Percentiles rank a stretch among this genome's conserved stretches.
Evolutionary conservation across 352 stramenopile genomes (phyloP).

Genomic region (Plasmopara halstedii): DNA sequence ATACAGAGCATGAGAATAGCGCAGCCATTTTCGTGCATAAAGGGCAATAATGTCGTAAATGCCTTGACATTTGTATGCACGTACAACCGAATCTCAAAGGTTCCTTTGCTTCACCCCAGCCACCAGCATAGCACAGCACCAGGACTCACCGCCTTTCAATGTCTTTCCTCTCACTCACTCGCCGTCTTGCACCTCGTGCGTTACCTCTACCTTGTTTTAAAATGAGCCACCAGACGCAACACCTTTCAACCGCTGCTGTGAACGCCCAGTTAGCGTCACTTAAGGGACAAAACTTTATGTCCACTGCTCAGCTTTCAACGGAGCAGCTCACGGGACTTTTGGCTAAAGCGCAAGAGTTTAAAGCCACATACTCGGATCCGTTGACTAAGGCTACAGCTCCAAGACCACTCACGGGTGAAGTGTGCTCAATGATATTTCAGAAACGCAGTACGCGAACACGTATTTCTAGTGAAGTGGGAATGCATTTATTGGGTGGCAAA

Average conservation of each 20-base stretch:
- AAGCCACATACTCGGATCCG: slow-evolving; percentile 51
- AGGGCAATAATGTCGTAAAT: background rate
- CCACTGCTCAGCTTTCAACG: slow-evolving; percentile 46
- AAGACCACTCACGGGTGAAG: slow-evolving; percentile 61
- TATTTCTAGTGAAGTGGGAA: slow-evolving; percentile 94
- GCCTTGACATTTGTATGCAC: slow-evolving; percentile 2
- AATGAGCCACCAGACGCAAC: slow-evolving; percentile 5
- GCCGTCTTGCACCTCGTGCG: slow-evolving; percentile 9
- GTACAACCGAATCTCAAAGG: slow-evolving; percentile 1
- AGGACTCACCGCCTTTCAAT: slow-evolving; percentile 2
- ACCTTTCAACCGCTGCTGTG: slow-evolving; percentile 12
- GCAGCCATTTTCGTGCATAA: slow-evolving; percentile 6
- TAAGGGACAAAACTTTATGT: slow-evolving; percentile 65
- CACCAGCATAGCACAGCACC: slow-evolving; percentile 1
- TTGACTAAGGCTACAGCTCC: slow-evolving; percentile 44
- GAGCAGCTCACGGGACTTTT: slow-evolving; percentile 53
- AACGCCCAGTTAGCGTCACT: slow-evolving; percentile 41
- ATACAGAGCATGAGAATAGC: slow-evolving; percentile 6
- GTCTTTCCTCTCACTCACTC: slow-evolving; percentile 17
- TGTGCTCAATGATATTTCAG: slow-evolving; percentile 93
- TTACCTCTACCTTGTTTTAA: background rate
- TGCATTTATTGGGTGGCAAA: slow-evolving; percentile 93
- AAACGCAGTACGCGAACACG: slow-evolving; percentile 90
- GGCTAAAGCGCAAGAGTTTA: slow-evolving; percentile 60
- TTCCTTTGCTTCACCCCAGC: background rate